phyloP scores from a whole-genome alignment of 306 rosid species.

The Glycyrrhiza uralensis region DNA sequence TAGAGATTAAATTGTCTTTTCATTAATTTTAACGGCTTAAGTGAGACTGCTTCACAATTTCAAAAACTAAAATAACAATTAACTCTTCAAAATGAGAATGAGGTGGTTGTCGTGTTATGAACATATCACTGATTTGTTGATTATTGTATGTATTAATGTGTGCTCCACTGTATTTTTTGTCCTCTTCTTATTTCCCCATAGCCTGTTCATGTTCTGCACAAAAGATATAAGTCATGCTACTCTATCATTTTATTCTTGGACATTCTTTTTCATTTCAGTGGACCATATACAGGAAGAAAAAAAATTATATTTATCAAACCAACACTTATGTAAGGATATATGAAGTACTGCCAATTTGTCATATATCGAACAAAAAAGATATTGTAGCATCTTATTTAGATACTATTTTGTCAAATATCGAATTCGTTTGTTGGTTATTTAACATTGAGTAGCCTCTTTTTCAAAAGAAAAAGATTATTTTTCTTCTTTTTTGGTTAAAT shows the following conservation, averaged over 20 bases:
- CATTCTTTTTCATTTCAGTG: conserved; percentile 32
- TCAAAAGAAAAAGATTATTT: background rate
- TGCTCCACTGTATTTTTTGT: conserved; percentile 35
- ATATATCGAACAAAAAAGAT: conserved; percentile 16
- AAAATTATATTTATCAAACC: background rate
- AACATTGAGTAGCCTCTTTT: background rate
- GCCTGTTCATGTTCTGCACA: conserved; percentile 18
- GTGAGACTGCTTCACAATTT: too few species aligned
- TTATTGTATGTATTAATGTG: background rate
- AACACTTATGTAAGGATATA: background rate
- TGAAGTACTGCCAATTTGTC: background rate
- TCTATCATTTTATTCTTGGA: conserved; percentile 22
- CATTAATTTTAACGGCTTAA: too few species aligned
- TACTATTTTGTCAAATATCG: background rate
- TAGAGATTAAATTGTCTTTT: too few species aligned
- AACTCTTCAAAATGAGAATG: conserved; percentile 9
- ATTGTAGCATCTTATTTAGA: background rate
- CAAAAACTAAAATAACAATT: too few species aligned
- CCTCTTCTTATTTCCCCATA: background rate
- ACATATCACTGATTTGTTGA: conserved; percentile 11
- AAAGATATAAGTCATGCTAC: conserved; percentile 3
- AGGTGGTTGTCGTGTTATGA: conserved; percentile 35
- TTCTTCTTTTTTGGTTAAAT: background rate
- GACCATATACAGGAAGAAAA: background rate
- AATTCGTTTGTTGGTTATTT: background rate